Base-by-base conservation (phyloP, 75 land plant species). In the Chamaecyparis obtusa region DNA sequence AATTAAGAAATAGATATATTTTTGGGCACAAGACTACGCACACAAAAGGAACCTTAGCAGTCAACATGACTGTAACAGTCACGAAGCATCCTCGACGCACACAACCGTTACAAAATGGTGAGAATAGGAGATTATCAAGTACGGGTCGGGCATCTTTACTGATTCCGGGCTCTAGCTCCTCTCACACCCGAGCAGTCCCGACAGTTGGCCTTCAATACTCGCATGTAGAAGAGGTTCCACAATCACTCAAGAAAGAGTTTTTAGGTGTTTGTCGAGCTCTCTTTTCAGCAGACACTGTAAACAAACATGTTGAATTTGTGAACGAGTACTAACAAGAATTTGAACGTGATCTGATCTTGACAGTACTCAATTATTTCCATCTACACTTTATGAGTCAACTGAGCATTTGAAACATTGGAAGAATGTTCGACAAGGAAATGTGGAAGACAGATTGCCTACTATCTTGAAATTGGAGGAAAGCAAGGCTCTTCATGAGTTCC, bases 161-260 rank as follows among this genome's bases (percentile, higher is more conserved):
- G n/a, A n/a, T n/a, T n/a, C n/a, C n/a, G n/a, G n/a, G n/a, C n/a
- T n/a, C n/a, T n/a, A n/a, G n/a, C n/a, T n/a, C n/a, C n/a, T n/a
- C n/a, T n/a, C n/a, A n/a, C n/a, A n/a, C n/a, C n/a, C n/a, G n/a
- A n/a, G n/a, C n/a, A n/a, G n/a, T n/a, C n/a, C n/a, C n/a, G n/a
- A n/a, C n/a, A n/a, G n/a, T n/a, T n/a, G n/a, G n/a, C n/a, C n/a
- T n/a, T n/a, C n/a, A n/a, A n/a, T n/a, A n/a, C n/a, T n/a, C n/a
- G n/a, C n/a, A n/a, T n/a, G n/a, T n/a, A 69, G 96, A 96, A n/a
- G 99, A 98, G 91, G 99, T 98, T 87, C 99, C 99, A 54, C 97
- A 93, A 56, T 91, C 99, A 81, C 92, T 98, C 80, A 95, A 95
- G 90, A 98, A 97, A 86, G 99, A 98, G 88, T 95, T 98, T 21